These are phyloP conservation scores for Tritrichomonas foetus DNA, from an alignment of 208 protist genomes.

Conservation along the genomic window DNA sequence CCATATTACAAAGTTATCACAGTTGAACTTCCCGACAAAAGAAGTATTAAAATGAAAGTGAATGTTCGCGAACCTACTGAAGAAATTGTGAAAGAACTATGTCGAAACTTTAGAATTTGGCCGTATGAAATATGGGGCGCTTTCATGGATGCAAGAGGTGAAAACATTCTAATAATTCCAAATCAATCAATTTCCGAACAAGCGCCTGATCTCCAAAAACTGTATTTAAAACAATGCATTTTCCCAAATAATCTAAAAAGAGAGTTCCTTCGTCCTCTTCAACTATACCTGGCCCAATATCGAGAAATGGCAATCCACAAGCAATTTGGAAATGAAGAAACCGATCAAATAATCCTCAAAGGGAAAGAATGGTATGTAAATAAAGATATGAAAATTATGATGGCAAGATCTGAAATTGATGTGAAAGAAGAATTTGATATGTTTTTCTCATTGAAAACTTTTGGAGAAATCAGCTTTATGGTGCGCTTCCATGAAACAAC, in stretches of 20 bases:
- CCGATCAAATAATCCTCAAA: neutral
- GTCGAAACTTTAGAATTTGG: neutral
- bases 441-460: no score
- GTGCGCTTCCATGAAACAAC: no score
- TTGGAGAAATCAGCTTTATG: no score
- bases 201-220: neutral
- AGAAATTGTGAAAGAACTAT: neutral
- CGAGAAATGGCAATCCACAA: neutral
- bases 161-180: neutral
- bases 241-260: neutral
- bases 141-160: neutral
- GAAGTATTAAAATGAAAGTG: neutral
- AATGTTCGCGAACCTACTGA: neutral
- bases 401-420: no score
- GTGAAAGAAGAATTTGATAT: no score
- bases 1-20: no score
- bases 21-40: no score
- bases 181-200: neutral
- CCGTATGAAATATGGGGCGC: neutral
- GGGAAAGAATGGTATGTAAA: neutral
- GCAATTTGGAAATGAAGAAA: neutral
- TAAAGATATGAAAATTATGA: neutral
- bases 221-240: neutral
- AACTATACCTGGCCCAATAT: neutral
- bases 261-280: neutral